Percentiles rank a stretch among this genome's conserved stretches.
Conservation (phyloP, 1,284 basidiomycete genomes). For the Sanghuangporus weigelae region DNA sequence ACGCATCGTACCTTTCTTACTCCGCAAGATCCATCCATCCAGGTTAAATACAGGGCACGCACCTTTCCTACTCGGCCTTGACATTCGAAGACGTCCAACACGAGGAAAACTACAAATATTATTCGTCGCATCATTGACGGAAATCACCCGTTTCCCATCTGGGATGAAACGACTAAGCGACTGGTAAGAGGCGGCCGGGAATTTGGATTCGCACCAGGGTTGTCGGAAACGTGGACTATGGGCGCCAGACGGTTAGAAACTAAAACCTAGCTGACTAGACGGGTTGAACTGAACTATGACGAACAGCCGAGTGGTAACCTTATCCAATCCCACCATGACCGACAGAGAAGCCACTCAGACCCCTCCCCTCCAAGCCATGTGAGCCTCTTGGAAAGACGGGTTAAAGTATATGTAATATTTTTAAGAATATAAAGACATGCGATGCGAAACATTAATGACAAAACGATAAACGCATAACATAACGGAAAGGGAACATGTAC, state of each 20-base stretch:
- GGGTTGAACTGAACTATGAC: not conserved
- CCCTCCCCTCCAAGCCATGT: not conserved
- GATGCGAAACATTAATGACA: conserved; percentile 4
- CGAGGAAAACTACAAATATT: too few relatives aligned
- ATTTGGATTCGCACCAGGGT: not conserved
- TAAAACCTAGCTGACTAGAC: not conserved
- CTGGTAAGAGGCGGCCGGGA: not conserved
- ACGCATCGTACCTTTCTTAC: too few relatives aligned
- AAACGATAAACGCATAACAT: not conserved
- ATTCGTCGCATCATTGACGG: too few relatives aligned
- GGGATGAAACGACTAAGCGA: too few relatives aligned
- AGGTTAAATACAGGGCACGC: too few relatives aligned
- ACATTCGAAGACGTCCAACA: too few relatives aligned
- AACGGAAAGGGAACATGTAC: not conserved
- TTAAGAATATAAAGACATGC: conserved; percentile 14
- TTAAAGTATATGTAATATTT: not conserved
- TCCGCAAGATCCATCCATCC: too few relatives aligned
- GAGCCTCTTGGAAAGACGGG: not conserved
- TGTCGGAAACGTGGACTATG: not conserved
- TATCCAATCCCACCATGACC: not conserved
- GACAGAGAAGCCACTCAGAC: not conserved
- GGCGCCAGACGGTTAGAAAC: not conserved
- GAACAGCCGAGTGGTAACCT: not conserved
- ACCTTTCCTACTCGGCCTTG: too few relatives aligned
- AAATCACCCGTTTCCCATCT: too few relatives aligned